Conservation (phyloP, 441 rosid species). For the Gossypium lobatum region DNA sequence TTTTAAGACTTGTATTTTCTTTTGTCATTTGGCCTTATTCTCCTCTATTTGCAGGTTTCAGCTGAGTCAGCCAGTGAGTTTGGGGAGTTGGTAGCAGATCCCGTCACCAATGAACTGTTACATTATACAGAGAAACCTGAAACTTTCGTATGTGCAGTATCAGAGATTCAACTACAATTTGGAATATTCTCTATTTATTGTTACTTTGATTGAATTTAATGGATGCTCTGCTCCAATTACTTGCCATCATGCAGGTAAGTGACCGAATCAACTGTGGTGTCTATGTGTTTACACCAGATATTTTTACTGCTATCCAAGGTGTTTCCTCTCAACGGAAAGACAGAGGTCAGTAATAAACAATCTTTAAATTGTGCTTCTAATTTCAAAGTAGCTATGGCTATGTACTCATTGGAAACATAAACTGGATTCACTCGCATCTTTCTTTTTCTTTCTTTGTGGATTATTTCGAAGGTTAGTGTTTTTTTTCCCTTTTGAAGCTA, state of each 20-base stretch:
- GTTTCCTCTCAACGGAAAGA: constrained; percentile 52
- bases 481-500: constrained; percentile 8
- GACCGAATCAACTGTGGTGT: constrained; percentile 74
- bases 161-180: constrained; percentile 8
- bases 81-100: constrained; percentile 69
- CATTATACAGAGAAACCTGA: constrained; percentile 81
- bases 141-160: constrained; percentile 41
- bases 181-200: neutral
- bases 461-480: neutral
- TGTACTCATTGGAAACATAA: neutral
- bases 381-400: neutral
- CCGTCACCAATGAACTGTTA: constrained; percentile 59
- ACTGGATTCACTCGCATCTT: neutral
- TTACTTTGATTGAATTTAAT: constrained; percentile 3
- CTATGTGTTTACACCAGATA: constrained; percentile 54
- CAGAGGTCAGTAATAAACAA: constrained; percentile 36
- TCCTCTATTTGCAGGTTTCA: constrained; percentile 38
- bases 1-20: neutral
- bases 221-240: constrained; percentile 10
- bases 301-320: constrained; percentile 51
- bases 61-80: constrained; percentile 63
- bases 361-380: constrained; percentile 4
- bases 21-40: neutral
- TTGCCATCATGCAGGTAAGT: constrained; percentile 43
- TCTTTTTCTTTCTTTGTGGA: neutral